Conservation (phyloP, 306 rosid genomes). For the Cucurbita maxima region DNA sequence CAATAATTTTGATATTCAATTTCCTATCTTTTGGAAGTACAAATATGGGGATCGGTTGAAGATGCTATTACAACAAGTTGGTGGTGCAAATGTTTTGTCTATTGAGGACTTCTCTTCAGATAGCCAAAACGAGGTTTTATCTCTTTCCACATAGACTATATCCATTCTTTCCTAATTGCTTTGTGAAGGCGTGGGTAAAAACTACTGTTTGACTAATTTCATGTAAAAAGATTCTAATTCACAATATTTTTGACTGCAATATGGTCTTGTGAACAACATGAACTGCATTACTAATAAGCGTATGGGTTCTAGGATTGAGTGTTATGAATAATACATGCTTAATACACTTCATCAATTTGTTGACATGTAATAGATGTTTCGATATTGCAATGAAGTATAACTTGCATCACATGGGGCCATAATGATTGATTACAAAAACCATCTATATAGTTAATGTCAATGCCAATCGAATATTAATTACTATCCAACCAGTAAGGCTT, state of each 20-base stretch:
- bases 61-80: conserved; percentile 49
- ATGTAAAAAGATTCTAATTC: neutral
- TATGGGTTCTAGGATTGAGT: neutral
- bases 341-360: neutral
- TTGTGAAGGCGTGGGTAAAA: neutral
- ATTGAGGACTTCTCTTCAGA: conserved; percentile 37
- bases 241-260: neutral
- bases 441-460: neutral
- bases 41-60: conserved; percentile 41
- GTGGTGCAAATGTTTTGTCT: conserved; percentile 51
- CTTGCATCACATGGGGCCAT: neutral
- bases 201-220: neutral
- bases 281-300: neutral
- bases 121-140: conserved; percentile 37
- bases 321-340: neutral
- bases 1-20: conserved; percentile 3
- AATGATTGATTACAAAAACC: neutral
- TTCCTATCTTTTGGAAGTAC: conserved; percentile 30
- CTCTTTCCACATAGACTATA: neutral
- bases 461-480: neutral
- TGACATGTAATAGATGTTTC: neutral
- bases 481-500: neutral
- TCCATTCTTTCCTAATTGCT: neutral
- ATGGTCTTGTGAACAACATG: neutral
- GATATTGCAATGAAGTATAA: neutral